A percentile compares a stretch with the other conserved stretches of the same genome.
Evolutionary conservation across 129 eudicot species (phyloP).

Genomic region (Apium graveolens): DNA sequence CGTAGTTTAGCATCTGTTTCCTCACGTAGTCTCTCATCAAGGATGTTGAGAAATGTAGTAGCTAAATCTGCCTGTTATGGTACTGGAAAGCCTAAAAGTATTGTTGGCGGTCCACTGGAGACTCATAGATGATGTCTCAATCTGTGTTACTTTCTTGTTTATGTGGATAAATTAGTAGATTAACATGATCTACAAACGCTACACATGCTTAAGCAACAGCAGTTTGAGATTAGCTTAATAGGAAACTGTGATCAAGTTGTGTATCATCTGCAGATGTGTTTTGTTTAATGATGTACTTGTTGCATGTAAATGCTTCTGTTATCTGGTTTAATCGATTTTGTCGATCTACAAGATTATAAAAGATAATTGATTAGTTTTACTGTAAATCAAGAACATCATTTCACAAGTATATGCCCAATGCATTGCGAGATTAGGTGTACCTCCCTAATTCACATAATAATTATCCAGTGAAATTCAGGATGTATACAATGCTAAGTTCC

Average conservation of each 20-base stretch:
- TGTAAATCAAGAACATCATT: not conserved
- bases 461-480: too few species aligned
- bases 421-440: not conserved
- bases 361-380: too few species aligned
- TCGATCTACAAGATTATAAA: not conserved
- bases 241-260: not conserved
- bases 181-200: not conserved
- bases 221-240: not conserved
- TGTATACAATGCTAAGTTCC: too few species aligned
- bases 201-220: not conserved
- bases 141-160: not conserved
- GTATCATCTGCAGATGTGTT: not conserved
- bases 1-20: not conserved
- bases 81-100: not conserved
- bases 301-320: not conserved
- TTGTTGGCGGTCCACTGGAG: not conserved
- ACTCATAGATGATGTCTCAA: not conserved
- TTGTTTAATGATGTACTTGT: not conserved
- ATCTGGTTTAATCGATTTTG: not conserved
- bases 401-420: not conserved
- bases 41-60: not conserved
- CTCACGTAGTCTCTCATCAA: not conserved
- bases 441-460: too few species aligned
- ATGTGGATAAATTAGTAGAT: not conserved
- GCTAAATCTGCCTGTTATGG: conserved; percentile 9